Evolutionary conservation across 2,329 filamentous ascomycete species (phyloP), one percentile per base, ranked within the genome.

Genomic region (Dothistroma septosporum): DNA sequence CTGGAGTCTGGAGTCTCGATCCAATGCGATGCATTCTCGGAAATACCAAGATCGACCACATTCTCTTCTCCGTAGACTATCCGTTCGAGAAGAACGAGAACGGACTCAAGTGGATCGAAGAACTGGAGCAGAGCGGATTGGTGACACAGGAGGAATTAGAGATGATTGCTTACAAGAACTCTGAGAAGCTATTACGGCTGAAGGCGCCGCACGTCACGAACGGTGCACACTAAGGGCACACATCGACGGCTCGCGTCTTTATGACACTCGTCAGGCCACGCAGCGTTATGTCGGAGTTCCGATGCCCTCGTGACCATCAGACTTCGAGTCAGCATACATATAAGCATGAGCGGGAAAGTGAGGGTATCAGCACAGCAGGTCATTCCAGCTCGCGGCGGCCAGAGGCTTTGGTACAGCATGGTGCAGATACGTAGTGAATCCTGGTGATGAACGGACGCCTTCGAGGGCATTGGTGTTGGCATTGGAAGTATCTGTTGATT

Each of bases 21-120:
- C 81, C 83, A 0, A 66, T 86, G 71, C 74, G 76, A 47, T 75
- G 73, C 61, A 69, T 78, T 44, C 63, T 78, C 50, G 66, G 64
- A 55, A 73, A 71, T 33, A 73, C 69, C 21, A 69, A 66, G 52
- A 75, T 78, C 21, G 82, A 85, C 21, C 77, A 76, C 31, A 77
- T 86, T 4, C 59, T 86, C 68, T 86, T 82, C 66, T 84, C 81
- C 63, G 79, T 86, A 7, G 84, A 86, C 66, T 85, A 85, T 66
- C 84, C 84, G 0, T 86, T 85, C 58, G 76, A 76, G 57, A 75
- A 70, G 57, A 85, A 80, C 57, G 77, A 80, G 60, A 77, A 78
- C 14, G 84, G 83, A 0, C 68, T 77, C 57, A 73, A 72, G 32
- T 87, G 80, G 70, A 71, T 85, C 19, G 68, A 78, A 61, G 79